Conservation (phyloP, 495 filamentous ascomycete genomes). For the Aspergillus panamensis region DNA sequence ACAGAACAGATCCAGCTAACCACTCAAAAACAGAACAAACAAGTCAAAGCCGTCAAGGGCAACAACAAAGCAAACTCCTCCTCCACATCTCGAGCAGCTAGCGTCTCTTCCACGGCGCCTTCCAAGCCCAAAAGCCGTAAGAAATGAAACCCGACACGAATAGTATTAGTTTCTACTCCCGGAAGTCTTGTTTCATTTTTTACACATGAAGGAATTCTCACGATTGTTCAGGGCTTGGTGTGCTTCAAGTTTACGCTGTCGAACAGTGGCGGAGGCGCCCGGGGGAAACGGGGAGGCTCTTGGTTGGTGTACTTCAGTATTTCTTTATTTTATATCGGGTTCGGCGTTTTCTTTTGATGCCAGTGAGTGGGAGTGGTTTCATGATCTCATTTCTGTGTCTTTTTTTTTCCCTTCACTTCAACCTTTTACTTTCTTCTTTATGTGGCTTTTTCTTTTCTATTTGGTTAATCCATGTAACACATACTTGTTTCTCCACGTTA, state of each 20-base stretch:
- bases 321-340: conserved; percentile 3
- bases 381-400: not conserved
- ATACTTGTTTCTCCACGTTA: not conserved
- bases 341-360: conserved; percentile 16
- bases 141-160: conserved; percentile 27
- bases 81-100: conserved; percentile 54
- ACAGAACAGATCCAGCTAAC: not conserved
- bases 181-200: no score
- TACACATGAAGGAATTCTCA: no score
- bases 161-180: no score
- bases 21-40: conserved; percentile 52
- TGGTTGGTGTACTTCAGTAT: not conserved
- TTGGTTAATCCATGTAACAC: conserved; percentile 12
- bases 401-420: not conserved
- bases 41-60: conserved; percentile 56
- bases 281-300: no score
- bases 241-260: no score
- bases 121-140: conserved; percentile 45
- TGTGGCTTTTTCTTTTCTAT: not conserved
- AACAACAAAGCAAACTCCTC: conserved; percentile 50
- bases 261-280: no score
- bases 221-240: no score
- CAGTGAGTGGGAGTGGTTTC: no score
- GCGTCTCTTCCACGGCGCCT: conserved; percentile 51
- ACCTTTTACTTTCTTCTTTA: not conserved